A percentile compares a stretch with the other conserved stretches of the same genome.
phyloP scores from a whole-genome alignment of 768 basidiomycete species.

The Mycena amicta region DNA sequence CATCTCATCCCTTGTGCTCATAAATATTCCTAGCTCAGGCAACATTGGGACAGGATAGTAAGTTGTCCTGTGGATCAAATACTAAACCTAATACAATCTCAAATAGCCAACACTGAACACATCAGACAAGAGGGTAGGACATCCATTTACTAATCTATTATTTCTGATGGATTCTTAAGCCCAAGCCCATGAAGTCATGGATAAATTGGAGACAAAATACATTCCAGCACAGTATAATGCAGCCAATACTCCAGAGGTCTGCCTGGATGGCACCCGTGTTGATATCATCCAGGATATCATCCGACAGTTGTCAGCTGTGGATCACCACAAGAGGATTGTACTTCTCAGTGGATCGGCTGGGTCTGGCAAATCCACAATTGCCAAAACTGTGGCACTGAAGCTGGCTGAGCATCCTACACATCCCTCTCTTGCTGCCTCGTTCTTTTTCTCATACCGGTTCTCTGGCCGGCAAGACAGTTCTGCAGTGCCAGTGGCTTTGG shows the following conservation, averaged over 20 bases:
- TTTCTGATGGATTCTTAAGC: too few relatives aligned
- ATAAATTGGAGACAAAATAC: background rate
- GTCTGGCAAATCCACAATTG: slow-evolving; percentile 9
- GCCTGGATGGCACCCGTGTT: slow-evolving; percentile 5
- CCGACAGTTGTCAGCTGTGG: background rate
- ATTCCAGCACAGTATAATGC: background rate
- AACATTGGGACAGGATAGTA: too few relatives aligned
- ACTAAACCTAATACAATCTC: too few relatives aligned
- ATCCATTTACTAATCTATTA: too few relatives aligned
- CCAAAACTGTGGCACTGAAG: slow-evolving; percentile 3
- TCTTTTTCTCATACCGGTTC: slow-evolving; percentile 7
- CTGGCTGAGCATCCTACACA: background rate
- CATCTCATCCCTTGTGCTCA: too few relatives aligned
- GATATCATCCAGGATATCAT: slow-evolving; percentile 1
- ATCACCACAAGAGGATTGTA: background rate
- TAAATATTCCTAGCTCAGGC: too few relatives aligned
- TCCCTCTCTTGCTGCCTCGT: background rate
- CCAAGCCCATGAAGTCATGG: too few relatives aligned
- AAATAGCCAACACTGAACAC: too few relatives aligned
- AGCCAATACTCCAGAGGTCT: background rate
- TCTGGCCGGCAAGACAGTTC: background rate
- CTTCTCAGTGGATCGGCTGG: slow-evolving; percentile 4
- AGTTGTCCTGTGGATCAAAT: too few relatives aligned
- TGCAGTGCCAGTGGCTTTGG: background rate
- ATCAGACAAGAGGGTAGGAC: too few relatives aligned